phyloP scores from a whole-genome alignment of 129 eudicot species.

The Arctium minus region DNA sequence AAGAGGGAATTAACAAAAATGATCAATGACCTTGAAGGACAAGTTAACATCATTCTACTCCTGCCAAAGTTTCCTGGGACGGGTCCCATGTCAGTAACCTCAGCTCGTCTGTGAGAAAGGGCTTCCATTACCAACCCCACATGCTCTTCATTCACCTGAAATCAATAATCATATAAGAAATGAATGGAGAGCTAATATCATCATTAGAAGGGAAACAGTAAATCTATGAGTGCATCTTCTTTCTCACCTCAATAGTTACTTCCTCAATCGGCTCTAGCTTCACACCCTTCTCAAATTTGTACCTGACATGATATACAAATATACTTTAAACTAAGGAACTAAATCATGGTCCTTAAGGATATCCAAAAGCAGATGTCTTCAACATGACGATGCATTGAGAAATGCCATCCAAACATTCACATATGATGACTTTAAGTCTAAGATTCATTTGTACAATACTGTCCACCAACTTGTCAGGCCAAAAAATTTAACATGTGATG shows the following conservation, averaged over 20 bases:
- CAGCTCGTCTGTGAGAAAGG: constrained; percentile 90
- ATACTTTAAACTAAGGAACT: neutral
- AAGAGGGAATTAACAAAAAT: neutral
- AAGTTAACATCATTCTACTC: constrained; percentile 74
- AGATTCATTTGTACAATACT: too few relatives aligned
- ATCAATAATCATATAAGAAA: neutral
- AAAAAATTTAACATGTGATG: too few relatives aligned
- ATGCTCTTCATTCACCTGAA: constrained; percentile 88
- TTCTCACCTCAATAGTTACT: constrained; percentile 84
- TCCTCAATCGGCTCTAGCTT: constrained; percentile 98
- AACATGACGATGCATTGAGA: too few relatives aligned
- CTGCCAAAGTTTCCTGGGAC: constrained; percentile 84
- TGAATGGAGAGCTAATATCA: neutral
- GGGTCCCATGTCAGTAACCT: constrained; percentile 87
- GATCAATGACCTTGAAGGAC: constrained; percentile 75
- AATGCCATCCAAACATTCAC: too few relatives aligned
- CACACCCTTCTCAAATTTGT: constrained; percentile 58
- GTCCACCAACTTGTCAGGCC: too few relatives aligned
- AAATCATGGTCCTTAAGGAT: neutral
- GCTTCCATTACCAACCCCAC: constrained; percentile 96
- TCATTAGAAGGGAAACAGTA: neutral
- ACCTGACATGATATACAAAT: constrained; percentile 47
- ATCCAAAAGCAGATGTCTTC: too few relatives aligned
- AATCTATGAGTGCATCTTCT: neutral
- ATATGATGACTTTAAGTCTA: too few relatives aligned